Base-by-base conservation (phyloP, 495 filamentous ascomycete genomes). In the Oleoguttula mirabilis region DNA sequence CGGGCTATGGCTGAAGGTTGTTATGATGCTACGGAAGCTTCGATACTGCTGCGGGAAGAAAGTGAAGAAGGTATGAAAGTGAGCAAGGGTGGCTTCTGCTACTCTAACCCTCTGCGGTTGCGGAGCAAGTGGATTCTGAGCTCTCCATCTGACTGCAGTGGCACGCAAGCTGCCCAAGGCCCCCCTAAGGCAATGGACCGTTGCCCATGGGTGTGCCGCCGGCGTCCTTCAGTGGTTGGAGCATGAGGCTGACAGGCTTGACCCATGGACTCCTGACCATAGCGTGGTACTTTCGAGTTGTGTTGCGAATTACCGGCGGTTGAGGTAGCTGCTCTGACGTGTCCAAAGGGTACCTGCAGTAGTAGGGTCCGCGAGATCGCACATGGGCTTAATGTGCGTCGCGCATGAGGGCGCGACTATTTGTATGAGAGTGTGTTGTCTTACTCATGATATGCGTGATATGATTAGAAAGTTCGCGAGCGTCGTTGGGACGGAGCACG, bases 161-260 rank as follows among this genome's bases (percentile, higher is more conserved):
- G 30, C 16, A 36, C 21, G 30, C 14, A 25, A 28, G 8, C 23
- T 7, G 24, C 30, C 4, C 31, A 5, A 44, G 21, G 19, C 5
- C 16, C 12, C 10, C 21, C 31, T 41, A 41, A 24, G 17, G 22
- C 16, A 15, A 17, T 36, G 35, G 43, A 37, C 44, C 44, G 36
- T n/a, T 11, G 3, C 10, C 44, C 43, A 25, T 39, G 32, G 43
- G 43, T 46, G 35, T 39, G 21, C 22, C 15, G 20, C 3, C 2
- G 11, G 3, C 2, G 19, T 8, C 16, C 20, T 22, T 24, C 6
- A 36, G 24, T 34, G 41, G 41, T 14, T 32, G 19, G 10, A 6
- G 3, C 12, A 16, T 10, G 8, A 35, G 8, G 12, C 12, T 35
- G 32, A 35, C 7, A 35, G 32, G 32, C 32, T 10, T 10, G 25